Conservation (phyloP, 192 early-diverging fungal genomes). For the Backusella mclennaniae region DNA sequence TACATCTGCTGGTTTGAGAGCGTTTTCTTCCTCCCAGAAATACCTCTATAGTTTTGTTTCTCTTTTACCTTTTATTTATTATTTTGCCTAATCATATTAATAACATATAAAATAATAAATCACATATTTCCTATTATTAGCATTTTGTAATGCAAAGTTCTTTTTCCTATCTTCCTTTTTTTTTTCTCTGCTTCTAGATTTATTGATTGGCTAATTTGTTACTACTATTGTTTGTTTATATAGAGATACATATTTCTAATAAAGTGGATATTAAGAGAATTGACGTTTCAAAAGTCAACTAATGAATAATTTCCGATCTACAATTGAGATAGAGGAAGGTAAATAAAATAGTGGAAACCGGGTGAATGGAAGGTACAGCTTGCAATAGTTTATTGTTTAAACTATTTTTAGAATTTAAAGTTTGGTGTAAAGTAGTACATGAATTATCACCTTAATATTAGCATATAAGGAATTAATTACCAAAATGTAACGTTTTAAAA, state of each 20-base stretch:
- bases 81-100: background rate
- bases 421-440: background rate
- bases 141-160: background rate
- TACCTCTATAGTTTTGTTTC: background rate
- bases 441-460: background rate
- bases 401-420: slow-evolving; percentile 8
- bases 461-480: slow-evolving; percentile 3
- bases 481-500: background rate
- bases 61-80: background rate
- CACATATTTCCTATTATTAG: background rate
- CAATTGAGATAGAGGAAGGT: background rate
- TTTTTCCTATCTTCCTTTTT: background rate
- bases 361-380: background rate
- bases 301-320: background rate
- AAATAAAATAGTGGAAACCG: background rate
- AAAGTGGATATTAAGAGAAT: background rate
- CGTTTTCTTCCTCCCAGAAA: background rate
- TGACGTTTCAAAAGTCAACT: background rate
- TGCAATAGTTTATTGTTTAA: background rate
- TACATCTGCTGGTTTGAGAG: background rate
- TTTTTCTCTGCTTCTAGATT: background rate
- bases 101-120: background rate
- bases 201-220: background rate
- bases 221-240: background rate
- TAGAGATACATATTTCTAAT: background rate